A percentile compares a stretch with the other conserved stretches of the same genome.
phyloP scores from a whole-genome alignment of 768 basidiomycete species.

The Porphyrellus cyaneotinctus region DNA sequence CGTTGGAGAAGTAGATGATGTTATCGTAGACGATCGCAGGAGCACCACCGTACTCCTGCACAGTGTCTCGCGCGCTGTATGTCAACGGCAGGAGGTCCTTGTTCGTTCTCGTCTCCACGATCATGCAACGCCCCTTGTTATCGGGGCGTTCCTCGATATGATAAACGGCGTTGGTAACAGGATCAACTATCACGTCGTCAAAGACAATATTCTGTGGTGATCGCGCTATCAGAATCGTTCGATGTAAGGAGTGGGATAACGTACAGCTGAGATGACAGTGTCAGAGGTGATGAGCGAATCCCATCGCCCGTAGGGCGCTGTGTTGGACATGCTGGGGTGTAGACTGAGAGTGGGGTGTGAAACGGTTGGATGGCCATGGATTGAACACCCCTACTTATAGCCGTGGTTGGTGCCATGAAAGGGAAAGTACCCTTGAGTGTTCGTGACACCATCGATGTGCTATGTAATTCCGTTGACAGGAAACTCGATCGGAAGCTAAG shows the following conservation, averaged over 20 bases:
- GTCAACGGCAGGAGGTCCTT: constrained; percentile 47
- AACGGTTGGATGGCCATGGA: too few species aligned
- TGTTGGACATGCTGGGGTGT: neutral
- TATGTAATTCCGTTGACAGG: too few species aligned
- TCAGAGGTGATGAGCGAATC: constrained; percentile 51
- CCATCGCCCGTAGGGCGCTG: constrained; percentile 59
- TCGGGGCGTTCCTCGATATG: constrained; percentile 54
- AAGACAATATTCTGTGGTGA: constrained; percentile 25
- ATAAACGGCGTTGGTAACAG: constrained; percentile 41
- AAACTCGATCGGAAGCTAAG: too few species aligned
- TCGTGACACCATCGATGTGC: too few species aligned
- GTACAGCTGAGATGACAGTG: constrained; percentile 41
- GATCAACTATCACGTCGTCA: constrained; percentile 52
- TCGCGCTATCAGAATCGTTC: neutral
- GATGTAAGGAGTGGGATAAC: neutral
- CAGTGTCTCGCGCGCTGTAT: constrained; percentile 51
- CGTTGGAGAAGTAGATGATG: constrained; percentile 55
- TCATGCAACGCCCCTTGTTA: constrained; percentile 41
- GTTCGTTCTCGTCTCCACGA: constrained; percentile 43
- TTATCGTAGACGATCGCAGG: constrained; percentile 47
- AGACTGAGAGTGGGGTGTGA: too few species aligned
- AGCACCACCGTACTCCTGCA: constrained; percentile 71
- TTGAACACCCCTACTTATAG: neutral
- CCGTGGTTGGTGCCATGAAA: neutral
- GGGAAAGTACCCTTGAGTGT: neutral